Evolutionary conservation across 768 basidiomycete genomes (phyloP).

Genomic region (Collybiopsis confluens): DNA sequence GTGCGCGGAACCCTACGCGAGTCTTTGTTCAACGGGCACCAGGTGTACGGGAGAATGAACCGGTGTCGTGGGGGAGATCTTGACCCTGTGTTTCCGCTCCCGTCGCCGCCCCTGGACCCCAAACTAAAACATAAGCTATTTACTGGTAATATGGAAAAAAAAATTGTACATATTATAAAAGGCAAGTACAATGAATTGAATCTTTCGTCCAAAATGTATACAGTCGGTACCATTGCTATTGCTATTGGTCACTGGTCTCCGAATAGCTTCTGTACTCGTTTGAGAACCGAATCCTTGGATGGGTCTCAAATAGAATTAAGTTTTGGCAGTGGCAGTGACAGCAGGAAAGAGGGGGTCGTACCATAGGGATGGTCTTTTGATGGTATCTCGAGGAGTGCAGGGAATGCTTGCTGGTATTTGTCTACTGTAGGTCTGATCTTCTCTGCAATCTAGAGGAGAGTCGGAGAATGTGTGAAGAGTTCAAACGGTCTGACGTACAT

Average conservation of each 20-base stretch:
- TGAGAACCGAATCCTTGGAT: constrained; percentile 91
- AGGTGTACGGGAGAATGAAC: constrained; percentile 67
- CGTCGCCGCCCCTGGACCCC: constrained; percentile 18
- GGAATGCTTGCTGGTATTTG: constrained; percentile 93
- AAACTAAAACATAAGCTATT: constrained; percentile 14
- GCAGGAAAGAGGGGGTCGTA: constrained; percentile 29
- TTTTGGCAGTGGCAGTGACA: constrained; percentile 8
- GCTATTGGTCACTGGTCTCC: constrained; percentile 59
- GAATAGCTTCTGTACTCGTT: constrained; percentile 93
- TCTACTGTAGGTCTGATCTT: constrained; percentile 95
- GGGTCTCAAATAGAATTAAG: constrained; percentile 58
- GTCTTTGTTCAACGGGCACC: constrained; percentile 67
- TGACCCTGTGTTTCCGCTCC: constrained; percentile 13
- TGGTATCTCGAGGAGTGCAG: constrained; percentile 94
- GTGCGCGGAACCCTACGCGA: constrained; percentile 55
- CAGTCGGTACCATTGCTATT: not conserved
- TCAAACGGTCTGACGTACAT: constrained; percentile 69
- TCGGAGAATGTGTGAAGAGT: no score
- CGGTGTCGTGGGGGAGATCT: constrained; percentile 64
- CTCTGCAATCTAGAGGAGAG: constrained; percentile 75
- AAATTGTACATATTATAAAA: not conserved
- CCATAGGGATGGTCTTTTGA: constrained; percentile 99
- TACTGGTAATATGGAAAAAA: constrained; percentile 2
- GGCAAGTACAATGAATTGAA: constrained; percentile 5
- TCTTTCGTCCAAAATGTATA: not conserved